These are phyloP conservation scores for Calonectria crousiana DNA, from an alignment of 2,329 filamentous ascomycete species.

Conservation along the genomic window DNA sequence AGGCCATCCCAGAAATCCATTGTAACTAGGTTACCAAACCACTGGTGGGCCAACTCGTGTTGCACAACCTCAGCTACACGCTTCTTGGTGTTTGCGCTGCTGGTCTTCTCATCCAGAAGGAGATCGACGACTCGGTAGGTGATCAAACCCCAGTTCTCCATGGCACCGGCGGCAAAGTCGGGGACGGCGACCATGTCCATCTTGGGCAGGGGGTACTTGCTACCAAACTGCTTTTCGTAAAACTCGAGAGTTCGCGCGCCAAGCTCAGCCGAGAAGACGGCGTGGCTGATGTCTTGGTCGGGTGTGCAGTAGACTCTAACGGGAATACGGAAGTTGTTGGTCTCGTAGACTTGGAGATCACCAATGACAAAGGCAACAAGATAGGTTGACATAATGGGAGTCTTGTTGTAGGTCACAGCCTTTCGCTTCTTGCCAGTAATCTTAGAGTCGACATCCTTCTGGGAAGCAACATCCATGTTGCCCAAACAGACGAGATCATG, in stretches of 20 bases:
- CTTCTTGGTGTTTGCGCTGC: slow-evolving; percentile 89
- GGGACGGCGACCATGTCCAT: slow-evolving; percentile 79
- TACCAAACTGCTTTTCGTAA: slow-evolving; percentile 95
- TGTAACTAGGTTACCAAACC: slow-evolving; percentile 97
- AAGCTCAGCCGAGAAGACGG: slow-evolving; percentile 89
- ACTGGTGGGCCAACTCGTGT: slow-evolving; percentile 97
- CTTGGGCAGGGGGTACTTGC: slow-evolving; percentile 69
- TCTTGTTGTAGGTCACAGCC: slow-evolving; percentile 91
- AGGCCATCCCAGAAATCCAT: slow-evolving; percentile 99
- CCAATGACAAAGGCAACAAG: slow-evolving; percentile 94
- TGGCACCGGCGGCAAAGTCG: slow-evolving; percentile 94
- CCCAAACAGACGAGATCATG: slow-evolving; percentile 91
- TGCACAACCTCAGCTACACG: slow-evolving; percentile 95
- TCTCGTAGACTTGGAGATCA: slow-evolving; percentile 94
- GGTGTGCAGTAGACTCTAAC: slow-evolving; percentile 95
- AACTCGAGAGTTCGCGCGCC: slow-evolving; percentile 91
- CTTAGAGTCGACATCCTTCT: slow-evolving; percentile 77
- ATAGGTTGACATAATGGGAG: slow-evolving; percentile 96
- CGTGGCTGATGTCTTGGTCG: slow-evolving; percentile 90
- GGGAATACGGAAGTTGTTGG: slow-evolving; percentile 89
- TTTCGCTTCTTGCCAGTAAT: slow-evolving; percentile 75
- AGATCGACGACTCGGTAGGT: slow-evolving; percentile 90
- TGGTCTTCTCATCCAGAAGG: slow-evolving; percentile 91
- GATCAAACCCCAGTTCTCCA: slow-evolving; percentile 98
- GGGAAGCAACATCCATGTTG: slow-evolving; percentile 94